Base-by-base conservation (phyloP, 306 rosid genomes). In the Alnus glutinosa region DNA sequence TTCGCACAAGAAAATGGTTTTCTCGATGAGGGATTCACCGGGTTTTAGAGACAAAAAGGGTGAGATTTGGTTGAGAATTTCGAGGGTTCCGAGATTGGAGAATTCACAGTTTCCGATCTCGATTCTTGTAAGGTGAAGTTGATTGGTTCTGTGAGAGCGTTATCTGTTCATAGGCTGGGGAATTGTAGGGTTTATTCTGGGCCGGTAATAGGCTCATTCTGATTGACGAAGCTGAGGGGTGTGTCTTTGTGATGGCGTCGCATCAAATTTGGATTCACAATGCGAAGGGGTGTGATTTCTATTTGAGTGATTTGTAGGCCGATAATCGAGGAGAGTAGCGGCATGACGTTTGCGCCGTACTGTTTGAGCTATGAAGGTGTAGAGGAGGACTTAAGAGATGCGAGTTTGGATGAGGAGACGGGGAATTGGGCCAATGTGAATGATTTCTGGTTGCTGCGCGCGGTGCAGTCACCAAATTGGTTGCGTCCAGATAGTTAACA, bases 231-330 rank as follows among this genome's bases (percentile, higher is more conserved):
- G 98, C 81, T 49, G 96, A 91, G 77, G 85, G 77, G 9, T 91
- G 94, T 47, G 81, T 88, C 5, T 92, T 95, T 57, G 90, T 44
- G 5, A 71, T 90, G 85, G 97, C 94, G 0, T 91, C 96, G 9
- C 98, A 95, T 86, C 98, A 92, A 89, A 92, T 95, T 84, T 85
- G 97, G 66, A 95, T 95, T 78, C 97, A 95, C 71, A 69, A 75
- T 87, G 97, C 93, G 0, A 91, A 79, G 18, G 64, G 48, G 46
- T 80, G 87, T 36, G 97, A 87, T 79, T 91, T 95, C 77, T 95
- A 91, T 66, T 81, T 95, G 68, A 91, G 98, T 95, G 75, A 90
- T 96, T 83, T 92, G 98, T 79, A 62, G 97, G 76, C 98, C 98
- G 0, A 95, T 92, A 73, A 91, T 95, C 16, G 93, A 93, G 86